phyloP scores from a whole-genome alignment of 495 filamentous ascomycete genomes.

The Articulospora tetracladia region DNA sequence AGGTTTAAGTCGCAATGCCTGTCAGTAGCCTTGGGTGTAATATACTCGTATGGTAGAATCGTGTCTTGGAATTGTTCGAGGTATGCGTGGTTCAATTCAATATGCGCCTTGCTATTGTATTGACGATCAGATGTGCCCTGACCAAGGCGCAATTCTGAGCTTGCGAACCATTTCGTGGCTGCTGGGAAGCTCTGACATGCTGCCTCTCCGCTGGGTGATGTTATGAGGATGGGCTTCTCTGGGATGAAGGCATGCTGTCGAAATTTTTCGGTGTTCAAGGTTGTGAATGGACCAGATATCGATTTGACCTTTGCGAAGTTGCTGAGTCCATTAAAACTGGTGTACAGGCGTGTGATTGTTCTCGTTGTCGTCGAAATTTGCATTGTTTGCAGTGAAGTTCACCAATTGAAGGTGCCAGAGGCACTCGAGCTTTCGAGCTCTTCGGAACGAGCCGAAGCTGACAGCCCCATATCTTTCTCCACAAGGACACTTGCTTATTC shows the following conservation, averaged over 20 bases:
- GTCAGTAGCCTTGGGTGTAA: background rate
- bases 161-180: conserved; percentile 19
- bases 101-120: background rate
- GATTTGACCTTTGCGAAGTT: conserved; percentile 7
- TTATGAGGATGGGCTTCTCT: conserved; percentile 24
- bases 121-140: background rate
- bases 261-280: conserved; percentile 22
- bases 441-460: too few species aligned
- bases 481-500: too few species aligned
- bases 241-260: conserved; percentile 22
- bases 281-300: conserved; percentile 7
- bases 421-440: too few species aligned
- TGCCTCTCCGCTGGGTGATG: background rate
- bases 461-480: too few species aligned
- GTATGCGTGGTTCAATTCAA: conserved; percentile 5
- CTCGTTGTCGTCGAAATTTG: background rate
- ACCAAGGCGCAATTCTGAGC: background rate
- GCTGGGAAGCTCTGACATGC: conserved; percentile 12
- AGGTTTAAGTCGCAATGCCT: background rate
- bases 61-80: conserved; percentile 17
- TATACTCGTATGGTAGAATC: conserved; percentile 23
- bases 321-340: background rate
- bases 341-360: background rate
- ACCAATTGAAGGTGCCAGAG: too few species aligned
- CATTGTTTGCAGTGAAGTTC: too few species aligned